phyloP scores from a whole-genome alignment of 1,284 basidiomycete species.

The Ceratobasidium papillatum region DNA sequence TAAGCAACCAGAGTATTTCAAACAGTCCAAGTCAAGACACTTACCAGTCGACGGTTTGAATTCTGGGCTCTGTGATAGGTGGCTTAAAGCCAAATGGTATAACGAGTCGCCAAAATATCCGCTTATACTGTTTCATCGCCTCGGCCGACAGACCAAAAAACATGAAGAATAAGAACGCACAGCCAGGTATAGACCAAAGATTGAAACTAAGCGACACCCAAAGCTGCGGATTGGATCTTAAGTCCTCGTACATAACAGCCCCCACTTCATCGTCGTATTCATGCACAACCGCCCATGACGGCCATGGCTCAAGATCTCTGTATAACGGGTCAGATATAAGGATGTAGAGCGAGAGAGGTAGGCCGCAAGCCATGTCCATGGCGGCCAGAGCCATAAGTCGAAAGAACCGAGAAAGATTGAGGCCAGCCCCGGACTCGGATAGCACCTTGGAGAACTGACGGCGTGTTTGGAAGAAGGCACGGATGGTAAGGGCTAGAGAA shows the following conservation, averaged over 20 bases:
- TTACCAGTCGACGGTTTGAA: background rate
- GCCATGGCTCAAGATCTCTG: constrained; percentile 55
- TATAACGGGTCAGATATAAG: background rate
- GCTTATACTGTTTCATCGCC: constrained; percentile 25
- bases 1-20: background rate
- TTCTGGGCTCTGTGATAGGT: background rate
- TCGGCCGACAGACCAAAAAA: constrained; percentile 41
- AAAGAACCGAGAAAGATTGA: constrained; percentile 25
- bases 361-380: constrained; percentile 11
- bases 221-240: background rate
- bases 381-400: constrained; percentile 25
- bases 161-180: constrained; percentile 39
- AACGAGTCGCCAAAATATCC: background rate
- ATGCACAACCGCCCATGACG: constrained; percentile 65
- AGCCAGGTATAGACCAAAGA: constrained; percentile 28
- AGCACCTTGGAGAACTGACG: constrained; percentile 29
- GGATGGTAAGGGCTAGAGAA: constrained; percentile 20
- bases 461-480: constrained; percentile 29
- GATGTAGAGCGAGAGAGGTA: constrained; percentile 15
- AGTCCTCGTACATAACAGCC: background rate
- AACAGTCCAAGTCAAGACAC: background rate
- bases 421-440: background rate
- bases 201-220: constrained; percentile 16
- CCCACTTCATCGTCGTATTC: constrained; percentile 3
- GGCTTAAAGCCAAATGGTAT: background rate